phyloP scores from a whole-genome alignment of 768 basidiomycete genomes.

The Hygrocybe coccinea region DNA sequence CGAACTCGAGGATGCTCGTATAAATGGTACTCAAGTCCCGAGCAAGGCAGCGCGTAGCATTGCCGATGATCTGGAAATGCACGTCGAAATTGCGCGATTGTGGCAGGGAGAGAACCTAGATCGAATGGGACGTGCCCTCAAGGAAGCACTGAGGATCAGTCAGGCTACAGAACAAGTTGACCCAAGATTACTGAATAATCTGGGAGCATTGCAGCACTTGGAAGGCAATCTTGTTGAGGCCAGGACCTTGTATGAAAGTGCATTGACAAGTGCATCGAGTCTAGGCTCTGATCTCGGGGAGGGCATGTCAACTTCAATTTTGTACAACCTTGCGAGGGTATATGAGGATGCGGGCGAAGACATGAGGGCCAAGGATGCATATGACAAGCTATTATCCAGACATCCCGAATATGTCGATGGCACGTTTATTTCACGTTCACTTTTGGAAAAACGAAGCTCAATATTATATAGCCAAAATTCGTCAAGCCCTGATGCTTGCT shows the following conservation, averaged over 20 bases:
- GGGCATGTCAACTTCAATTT: constrained; percentile 70
- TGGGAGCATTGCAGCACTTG: constrained; percentile 70
- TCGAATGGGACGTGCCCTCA: constrained; percentile 65
- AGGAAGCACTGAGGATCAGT: constrained; percentile 66
- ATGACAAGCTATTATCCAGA: constrained; percentile 76
- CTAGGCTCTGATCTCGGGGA: constrained; percentile 51
- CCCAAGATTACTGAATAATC: constrained; percentile 73
- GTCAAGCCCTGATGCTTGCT: constrained; percentile 77
- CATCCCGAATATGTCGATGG: constrained; percentile 98
- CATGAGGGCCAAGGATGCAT: constrained; percentile 74
- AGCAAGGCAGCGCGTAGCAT: constrained; percentile 49
- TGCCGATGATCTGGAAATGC: constrained; percentile 78
- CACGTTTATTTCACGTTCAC: constrained; percentile 35
- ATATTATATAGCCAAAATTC: constrained; percentile 71
- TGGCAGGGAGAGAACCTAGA: constrained; percentile 83
- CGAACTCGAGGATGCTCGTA: constrained; percentile 53
- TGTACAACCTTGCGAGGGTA: constrained; percentile 88
- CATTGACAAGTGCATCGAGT: constrained; percentile 54
- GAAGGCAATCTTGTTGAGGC: constrained; percentile 58
- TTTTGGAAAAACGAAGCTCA: constrained; percentile 3
- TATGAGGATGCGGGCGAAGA: constrained; percentile 83
- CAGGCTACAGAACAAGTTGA: constrained; percentile 47
- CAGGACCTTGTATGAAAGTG: constrained; percentile 62
- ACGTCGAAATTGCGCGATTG: constrained; percentile 82
- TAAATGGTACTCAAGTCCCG: constrained; percentile 34